A percentile compares a stretch with the other conserved stretches of the same genome.
Conservation (phyloP, 1,139 yeast genomes). For the Debaryomyces coudertii region DNA sequence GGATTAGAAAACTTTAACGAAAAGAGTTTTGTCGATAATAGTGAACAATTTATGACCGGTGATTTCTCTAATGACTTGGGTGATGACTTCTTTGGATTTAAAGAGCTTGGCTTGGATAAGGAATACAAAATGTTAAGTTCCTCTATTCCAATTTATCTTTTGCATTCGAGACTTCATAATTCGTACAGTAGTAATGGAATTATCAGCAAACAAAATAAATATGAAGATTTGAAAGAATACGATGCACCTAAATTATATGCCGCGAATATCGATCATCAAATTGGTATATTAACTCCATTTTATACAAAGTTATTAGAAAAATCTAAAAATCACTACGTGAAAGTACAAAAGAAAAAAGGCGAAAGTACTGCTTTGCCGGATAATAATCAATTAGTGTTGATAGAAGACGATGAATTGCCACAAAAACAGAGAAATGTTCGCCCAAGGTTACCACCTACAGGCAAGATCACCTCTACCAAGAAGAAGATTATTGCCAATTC, state of each 20-base stretch:
- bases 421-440: constrained; percentile 77
- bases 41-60: constrained; percentile 93
- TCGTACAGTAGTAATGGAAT: constrained; percentile 47
- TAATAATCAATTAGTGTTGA: constrained; percentile 45
- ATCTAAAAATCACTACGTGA: constrained; percentile 50
- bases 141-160: constrained; percentile 84
- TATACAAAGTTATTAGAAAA: constrained; percentile 54
- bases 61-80: constrained; percentile 93
- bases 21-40: constrained; percentile 80
- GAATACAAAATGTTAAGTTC: constrained; percentile 87
- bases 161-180: constrained; percentile 75
- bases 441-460: constrained; percentile 91
- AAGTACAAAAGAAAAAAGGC: constrained; percentile 58
- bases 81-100: constrained; percentile 96
- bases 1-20: constrained; percentile 76
- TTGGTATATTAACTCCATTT: constrained; percentile 64
- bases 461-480: constrained; percentile 75
- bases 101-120: constrained; percentile 88
- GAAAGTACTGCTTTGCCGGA: constrained; percentile 50
- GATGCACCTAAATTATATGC: constrained; percentile 53
- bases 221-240: constrained; percentile 63
- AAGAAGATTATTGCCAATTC: constrained; percentile 60
- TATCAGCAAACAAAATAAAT: constrained; percentile 52
- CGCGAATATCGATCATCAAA: constrained; percentile 53
- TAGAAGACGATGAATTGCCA: constrained; percentile 84